These are phyloP conservation scores for Talaromyces islandicus DNA, from an alignment of 2,329 filamentous ascomycete species.

Conservation along the genomic window DNA sequence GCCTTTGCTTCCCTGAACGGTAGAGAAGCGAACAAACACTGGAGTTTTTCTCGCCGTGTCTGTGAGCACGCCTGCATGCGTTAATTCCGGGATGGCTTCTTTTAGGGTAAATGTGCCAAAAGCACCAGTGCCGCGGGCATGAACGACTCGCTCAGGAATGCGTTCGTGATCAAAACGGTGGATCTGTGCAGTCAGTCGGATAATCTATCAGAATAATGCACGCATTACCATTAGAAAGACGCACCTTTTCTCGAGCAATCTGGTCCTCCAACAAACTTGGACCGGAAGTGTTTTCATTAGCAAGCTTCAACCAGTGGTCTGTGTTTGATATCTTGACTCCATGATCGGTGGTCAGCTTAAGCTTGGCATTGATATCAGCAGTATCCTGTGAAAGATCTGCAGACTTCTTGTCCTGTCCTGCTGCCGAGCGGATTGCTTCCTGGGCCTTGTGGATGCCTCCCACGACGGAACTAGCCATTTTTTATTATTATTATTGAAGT, in stretches of 20 bases:
- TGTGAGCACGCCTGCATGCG: constrained; percentile 58
- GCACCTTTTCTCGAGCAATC: constrained; percentile 66
- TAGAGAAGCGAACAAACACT: constrained; percentile 70
- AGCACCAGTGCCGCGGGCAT: constrained; percentile 59
- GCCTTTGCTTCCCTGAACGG: constrained; percentile 67
- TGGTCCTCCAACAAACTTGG: constrained; percentile 66
- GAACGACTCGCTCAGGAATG: constrained; percentile 63
- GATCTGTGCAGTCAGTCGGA: constrained; percentile 25
- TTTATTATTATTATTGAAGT: too few relatives aligned
- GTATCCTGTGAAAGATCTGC: constrained; percentile 56
- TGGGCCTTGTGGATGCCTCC: constrained; percentile 25
- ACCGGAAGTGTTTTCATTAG: constrained; percentile 57
- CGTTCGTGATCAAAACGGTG: constrained; percentile 69
- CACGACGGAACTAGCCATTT: constrained; percentile 22
- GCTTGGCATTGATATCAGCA: constrained; percentile 52
- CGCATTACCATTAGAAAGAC: background rate
- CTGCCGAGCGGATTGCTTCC: constrained; percentile 18
- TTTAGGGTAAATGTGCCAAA: constrained; percentile 63
- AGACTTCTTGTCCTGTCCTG: constrained; percentile 45
- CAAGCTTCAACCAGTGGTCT: constrained; percentile 70
- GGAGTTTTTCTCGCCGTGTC: constrained; percentile 61
- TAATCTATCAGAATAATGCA: background rate
- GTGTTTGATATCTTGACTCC: constrained; percentile 67
- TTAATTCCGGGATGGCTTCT: constrained; percentile 58
- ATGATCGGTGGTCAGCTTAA: constrained; percentile 67